Evolutionary conservation across 495 filamentous ascomycete species (phyloP).

Genomic region (Trichoderma parareesei): DNA sequence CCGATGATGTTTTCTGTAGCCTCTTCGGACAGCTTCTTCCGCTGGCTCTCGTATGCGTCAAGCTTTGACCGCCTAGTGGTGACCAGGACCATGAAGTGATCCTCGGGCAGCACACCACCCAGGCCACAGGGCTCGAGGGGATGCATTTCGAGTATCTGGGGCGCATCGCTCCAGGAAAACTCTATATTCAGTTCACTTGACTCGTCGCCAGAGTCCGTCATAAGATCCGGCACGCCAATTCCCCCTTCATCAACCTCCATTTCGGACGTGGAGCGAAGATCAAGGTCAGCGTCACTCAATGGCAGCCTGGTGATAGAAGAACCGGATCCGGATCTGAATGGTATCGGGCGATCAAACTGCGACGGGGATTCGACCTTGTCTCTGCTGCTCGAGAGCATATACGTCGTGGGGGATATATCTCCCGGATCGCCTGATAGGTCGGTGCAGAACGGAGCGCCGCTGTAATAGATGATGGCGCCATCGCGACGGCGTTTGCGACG

Average conservation of each 20-base stretch:
- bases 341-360: slow-evolving; percentile 5
- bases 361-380: slow-evolving; percentile 12
- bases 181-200: slow-evolving; percentile 22
- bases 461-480: slow-evolving; percentile 77
- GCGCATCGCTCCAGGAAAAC: slow-evolving; percentile 30
- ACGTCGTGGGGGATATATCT: slow-evolving; percentile 29
- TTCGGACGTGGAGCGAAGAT: slow-evolving; percentile 12
- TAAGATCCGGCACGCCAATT: slow-evolving; percentile 11
- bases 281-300: slow-evolving; percentile 23
- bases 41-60: background rate
- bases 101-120: slow-evolving; percentile 55
- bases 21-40: slow-evolving; percentile 16
- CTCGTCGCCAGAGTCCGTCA: slow-evolving; percentile 14
- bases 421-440: slow-evolving; percentile 61
- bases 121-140: slow-evolving; percentile 55
- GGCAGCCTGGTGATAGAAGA: slow-evolving; percentile 36
- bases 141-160: slow-evolving; percentile 17
- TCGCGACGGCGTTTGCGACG: slow-evolving; percentile 41
- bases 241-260: slow-evolving; percentile 18
- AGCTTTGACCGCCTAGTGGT: slow-evolving; percentile 35
- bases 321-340: slow-evolving; percentile 24
- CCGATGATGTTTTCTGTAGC: slow-evolving; percentile 28
- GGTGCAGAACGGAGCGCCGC: slow-evolving; percentile 63
- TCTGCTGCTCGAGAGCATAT: slow-evolving; percentile 31
- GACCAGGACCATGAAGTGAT: slow-evolving; percentile 57